Conservation (phyloP, 768 basidiomycete species). For the Russula foetens region DNA sequence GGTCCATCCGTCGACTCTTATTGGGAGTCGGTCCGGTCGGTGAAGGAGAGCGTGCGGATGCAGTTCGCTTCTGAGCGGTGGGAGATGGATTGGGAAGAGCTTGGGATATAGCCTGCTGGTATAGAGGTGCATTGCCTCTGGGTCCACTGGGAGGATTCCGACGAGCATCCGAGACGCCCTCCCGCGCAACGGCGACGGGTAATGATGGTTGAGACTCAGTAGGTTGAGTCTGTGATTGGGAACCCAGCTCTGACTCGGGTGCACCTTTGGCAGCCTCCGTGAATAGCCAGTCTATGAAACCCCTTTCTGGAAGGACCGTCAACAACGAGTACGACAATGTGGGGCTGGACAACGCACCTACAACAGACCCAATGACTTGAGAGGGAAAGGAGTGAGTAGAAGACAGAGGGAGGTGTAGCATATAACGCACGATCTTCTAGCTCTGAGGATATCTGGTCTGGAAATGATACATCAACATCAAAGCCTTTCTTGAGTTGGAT, state of each 20-base stretch:
- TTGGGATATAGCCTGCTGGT: conserved; percentile 55
- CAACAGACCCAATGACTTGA: conserved; percentile 71
- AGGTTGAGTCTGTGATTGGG: conserved; percentile 24
- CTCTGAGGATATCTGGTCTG: conserved; percentile 83
- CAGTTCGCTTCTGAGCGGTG: conserved; percentile 23
- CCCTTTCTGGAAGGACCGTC: conserved; percentile 43
- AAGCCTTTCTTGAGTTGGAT: neutral
- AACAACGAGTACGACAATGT: conserved; percentile 11
- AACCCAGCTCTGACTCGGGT: conserved; percentile 32
- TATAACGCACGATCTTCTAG: conserved; percentile 61
- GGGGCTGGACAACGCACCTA: conserved; percentile 41
- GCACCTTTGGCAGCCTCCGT: conserved; percentile 66
- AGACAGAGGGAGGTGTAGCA: neutral
- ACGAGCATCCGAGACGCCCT: conserved; percentile 30
- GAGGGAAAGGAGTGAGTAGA: neutral
- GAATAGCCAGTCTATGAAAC: conserved; percentile 89
- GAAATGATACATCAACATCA: conserved; percentile 13
- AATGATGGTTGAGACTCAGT: conserved; percentile 26
- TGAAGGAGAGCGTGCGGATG: conserved; percentile 24
- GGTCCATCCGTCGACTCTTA: conserved; percentile 65
- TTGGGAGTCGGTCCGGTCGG: conserved; percentile 31
- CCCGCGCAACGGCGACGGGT: conserved; percentile 21
- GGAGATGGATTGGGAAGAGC: conserved; percentile 16
- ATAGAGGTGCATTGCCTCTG: conserved; percentile 46
- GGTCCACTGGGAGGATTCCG: conserved; percentile 40